These are phyloP conservation scores for Phytopythium vexans DNA, from an alignment of 352 stramenopile species.

Conservation along the genomic window DNA sequence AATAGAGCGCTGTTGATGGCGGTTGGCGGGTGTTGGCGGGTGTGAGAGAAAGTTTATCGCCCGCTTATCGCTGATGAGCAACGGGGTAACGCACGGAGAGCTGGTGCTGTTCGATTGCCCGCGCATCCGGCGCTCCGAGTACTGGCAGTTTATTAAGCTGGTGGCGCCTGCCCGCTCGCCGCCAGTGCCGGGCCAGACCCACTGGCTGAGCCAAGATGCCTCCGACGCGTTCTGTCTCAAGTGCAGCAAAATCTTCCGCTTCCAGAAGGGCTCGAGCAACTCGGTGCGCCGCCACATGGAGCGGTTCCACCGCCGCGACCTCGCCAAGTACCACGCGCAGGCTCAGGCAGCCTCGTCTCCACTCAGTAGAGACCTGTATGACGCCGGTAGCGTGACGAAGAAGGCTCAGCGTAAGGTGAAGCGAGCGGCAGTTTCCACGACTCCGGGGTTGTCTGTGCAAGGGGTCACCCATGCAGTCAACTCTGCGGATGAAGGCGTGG, in stretches of 20 bases:
- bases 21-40: background rate
- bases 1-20: background rate
- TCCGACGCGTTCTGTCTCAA: conserved; percentile 45
- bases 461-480: too few species aligned
- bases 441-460: background rate
- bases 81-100: conserved; percentile 40
- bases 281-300: conserved; percentile 58
- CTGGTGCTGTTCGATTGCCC: conserved; percentile 55
- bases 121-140: conserved; percentile 46
- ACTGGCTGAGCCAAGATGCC: conserved; percentile 57
- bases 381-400: background rate
- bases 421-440: background rate
- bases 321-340: conserved; percentile 23
- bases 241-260: conserved; percentile 45
- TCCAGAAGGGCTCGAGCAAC: conserved; percentile 57
- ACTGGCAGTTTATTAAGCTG: conserved; percentile 69
- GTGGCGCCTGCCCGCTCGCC: conserved; percentile 25
- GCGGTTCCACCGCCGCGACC: conserved; percentile 45
- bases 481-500: too few species aligned
- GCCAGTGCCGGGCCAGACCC: conserved; percentile 30
- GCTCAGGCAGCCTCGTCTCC: conserved; percentile 13
- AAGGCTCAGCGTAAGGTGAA: background rate
- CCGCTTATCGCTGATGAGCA: conserved; percentile 31
- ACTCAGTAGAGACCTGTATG: background rate
- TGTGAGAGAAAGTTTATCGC: background rate